Evolutionary conservation across 352 stramenopile genomes (phyloP), one percentile per base, ranked within the genome.

Genomic region (Globisporangium abappressorium): DNA sequence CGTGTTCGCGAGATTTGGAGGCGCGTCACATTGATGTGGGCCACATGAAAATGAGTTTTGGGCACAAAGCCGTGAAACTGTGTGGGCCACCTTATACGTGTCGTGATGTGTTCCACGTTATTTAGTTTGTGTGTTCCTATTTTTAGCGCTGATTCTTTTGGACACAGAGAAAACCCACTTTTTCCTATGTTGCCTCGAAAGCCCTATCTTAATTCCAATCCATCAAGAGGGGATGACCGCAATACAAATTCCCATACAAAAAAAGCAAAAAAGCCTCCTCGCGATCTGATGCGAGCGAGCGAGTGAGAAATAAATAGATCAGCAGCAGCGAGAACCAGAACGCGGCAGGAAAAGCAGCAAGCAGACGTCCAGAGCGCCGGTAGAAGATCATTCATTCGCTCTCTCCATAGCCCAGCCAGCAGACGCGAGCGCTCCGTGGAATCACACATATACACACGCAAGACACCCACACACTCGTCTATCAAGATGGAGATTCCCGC

Each of bases 401-500:
- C 36, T 47, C 15, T 47, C 41, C 41, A 47, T 47, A 47, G 41
- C 41, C 41, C 41, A 33, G 28, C 34, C 34, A 47, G 41, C 41
- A 47, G 41, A 47, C 41, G 41, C 41, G 41, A 47, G 41, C 15
- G 15, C 41, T 47, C 41, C 41, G 41, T 47, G 41, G 41, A 47
- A 20, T 47, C 41, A 9, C 41, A 7, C 38, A 43, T 43, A 30
- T n/a, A 20, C 43, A 38, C 26, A 28, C 53, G 36, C 53, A 36
- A 30, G 47, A 38, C 47, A 43, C 12, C 4, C 41, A 47, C 41
- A n/a, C 15, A 47, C 15, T 47, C 41, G 6, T 20, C 30, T 9
- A 43, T 18, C 36, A 70, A 28, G 38, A 94, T 94, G 86, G 82
- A 91, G 73, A 70, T 93, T 69, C 88, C 88, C 15, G 78, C 83